These are phyloP conservation scores for Diaporthe citri DNA, from an alignment of 2,329 filamentous ascomycete genomes.

Conservation along the genomic window DNA sequence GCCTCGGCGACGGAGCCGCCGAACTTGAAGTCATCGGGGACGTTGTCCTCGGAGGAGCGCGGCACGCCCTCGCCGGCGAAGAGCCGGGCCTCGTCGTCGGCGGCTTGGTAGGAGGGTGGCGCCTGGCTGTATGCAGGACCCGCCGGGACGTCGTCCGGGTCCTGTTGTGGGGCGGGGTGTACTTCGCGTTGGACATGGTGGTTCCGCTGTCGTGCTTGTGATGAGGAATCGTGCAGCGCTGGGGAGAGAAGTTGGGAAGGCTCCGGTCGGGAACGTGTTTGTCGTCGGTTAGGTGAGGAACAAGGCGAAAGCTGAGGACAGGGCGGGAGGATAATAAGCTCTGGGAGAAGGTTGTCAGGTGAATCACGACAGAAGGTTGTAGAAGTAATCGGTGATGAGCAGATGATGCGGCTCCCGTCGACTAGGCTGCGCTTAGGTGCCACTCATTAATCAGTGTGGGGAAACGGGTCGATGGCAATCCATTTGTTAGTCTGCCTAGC, in stretches of 20 bases:
- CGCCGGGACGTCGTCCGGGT: slow-evolving; percentile 83
- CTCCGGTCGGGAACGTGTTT: not conserved
- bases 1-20: slow-evolving; percentile 94
- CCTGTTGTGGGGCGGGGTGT: slow-evolving; percentile 85
- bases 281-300: not conserved
- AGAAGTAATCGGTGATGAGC: slow-evolving; percentile 37
- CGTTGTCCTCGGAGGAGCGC: slow-evolving; percentile 86
- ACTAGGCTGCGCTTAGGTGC: slow-evolving; percentile 24
- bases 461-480: slow-evolving; percentile 24
- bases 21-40: slow-evolving; percentile 99
- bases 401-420: slow-evolving; percentile 36
- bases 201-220: slow-evolving; percentile 3
- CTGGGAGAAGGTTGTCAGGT: slow-evolving; percentile 27
- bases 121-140: slow-evolving; percentile 83
- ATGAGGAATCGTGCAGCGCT: not conserved
- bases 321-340: not conserved
- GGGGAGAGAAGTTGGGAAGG: not conserved
- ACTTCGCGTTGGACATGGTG: slow-evolving; percentile 76
- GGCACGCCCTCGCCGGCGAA: slow-evolving; percentile 71
- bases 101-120: slow-evolving; percentile 55
- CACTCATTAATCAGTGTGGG: slow-evolving; percentile 31
- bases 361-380: slow-evolving; percentile 36
- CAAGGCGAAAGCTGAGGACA: not conserved
- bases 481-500: slow-evolving; percentile 7
- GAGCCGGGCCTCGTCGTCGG: slow-evolving; percentile 68